Base-by-base conservation (phyloP, 2,329 filamentous ascomycete genomes). In the Fusarium chaquense region DNA sequence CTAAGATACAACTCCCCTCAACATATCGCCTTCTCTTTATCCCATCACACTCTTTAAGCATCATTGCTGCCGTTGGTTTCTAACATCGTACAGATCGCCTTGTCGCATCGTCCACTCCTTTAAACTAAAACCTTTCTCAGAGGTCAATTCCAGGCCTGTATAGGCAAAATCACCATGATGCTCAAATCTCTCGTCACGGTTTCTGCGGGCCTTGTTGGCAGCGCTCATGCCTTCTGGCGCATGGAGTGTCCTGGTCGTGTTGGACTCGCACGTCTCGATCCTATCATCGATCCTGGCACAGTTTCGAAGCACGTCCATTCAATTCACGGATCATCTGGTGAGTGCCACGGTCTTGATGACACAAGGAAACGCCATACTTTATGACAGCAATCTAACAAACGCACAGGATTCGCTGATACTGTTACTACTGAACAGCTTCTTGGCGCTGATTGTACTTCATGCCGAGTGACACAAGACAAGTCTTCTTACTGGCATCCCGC, bases 401-500 rank as follows among this genome's bases (percentile, higher is more conserved):
- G 26, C 15, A 32, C 73, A 95, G 93, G 86, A 49, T 93, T 97
- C 76, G 83, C 83, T 51, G 81, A 87, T 67, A 82, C 78, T n/a
- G 81, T 90, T 16, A 83, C 80, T 41, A 89, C 84, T 71, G 81
- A 85, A 1, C 82, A 87, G 41, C 85, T 97, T 16, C 75, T 84
- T 6, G 78, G 75, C 18, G 89, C 86, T 46, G 82, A 89, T 68
- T 97, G 94, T 81, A 96, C 93, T 2, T 94, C 93, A 13, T 97
- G 93, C 78, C 88, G 86, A 58, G 91, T 97, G 43, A 89, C 84
- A 38, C 85, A 95, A 81, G 94, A 97, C 81, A 91, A 90, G 81
- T 97, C 93, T n/a, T 90, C 89, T 33, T 97, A 97, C 82, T 97
- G 93, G 93, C 88, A 89, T 54, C 94, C 94, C 1, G 81, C 87